Base-by-base conservation (phyloP, 768 basidiomycete genomes). In the Collybia sp. region DNA sequence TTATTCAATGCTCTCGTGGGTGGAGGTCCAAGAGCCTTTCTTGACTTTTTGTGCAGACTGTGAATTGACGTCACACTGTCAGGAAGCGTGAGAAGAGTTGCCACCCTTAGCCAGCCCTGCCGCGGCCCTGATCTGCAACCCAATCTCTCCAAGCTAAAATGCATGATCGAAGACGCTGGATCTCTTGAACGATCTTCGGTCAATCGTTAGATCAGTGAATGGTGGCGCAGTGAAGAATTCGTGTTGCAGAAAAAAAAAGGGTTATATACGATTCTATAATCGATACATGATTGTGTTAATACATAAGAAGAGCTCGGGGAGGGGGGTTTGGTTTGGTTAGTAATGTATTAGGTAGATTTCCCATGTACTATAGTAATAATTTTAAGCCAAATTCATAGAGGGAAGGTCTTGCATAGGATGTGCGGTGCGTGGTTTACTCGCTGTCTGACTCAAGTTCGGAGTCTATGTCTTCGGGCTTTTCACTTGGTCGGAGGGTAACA, bases 401-500 rank as follows among this genome's bases (percentile, higher is more conserved):
- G 30, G 37, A 45, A 25, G 25, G 8, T 25, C 8, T 25, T 25
- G 25, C 4, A 25, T 25, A 8, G 25, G 25, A 25, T 3, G 8
- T 25, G 25, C 8, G 8, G 25, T 15, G 49, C 40, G 40, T 42
- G 13, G 40, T 30, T 58, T 55, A 71, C 50, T 73, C 70, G 46
- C 61, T 61, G 53, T 72, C 72, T 44, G 69, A 69, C 39, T 64
- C 67, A 25, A 8, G 8, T 25, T 25, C 25, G 33, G 63, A 64
- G 31, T 69, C 67, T 40, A 58, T 45, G 44, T 66, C 67, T 32
- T 68, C 65, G 33, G 60, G 58, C 34, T 56, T 53, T 52, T 68
- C 68, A 50, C 53, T 59, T 40, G 70, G 74, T 43, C 68, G 64
- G 51, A 76, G 64, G 44, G 59, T 60, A 15, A 78, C 72, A 40